Conservation (phyloP, 2,329 filamentous ascomycete genomes). For the Penicillium sumatraense region DNA sequence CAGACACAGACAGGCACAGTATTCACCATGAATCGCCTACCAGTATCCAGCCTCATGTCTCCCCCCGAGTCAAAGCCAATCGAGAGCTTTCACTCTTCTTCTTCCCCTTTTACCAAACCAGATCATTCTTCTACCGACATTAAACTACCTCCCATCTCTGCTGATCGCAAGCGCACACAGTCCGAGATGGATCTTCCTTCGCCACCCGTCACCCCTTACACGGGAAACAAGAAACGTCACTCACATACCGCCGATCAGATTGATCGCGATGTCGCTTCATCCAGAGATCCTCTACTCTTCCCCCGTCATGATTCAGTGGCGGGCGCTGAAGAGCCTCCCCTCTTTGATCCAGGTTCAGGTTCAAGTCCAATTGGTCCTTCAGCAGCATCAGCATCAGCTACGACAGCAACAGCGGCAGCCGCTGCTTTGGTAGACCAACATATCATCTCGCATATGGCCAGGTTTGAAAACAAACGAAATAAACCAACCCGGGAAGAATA, state of each 20-base stretch:
- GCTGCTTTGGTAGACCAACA: conserved; percentile 48
- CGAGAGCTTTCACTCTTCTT: conserved; percentile 48
- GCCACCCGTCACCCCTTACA: conserved; percentile 51
- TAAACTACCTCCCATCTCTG: conserved; percentile 47
- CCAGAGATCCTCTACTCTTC: conserved; percentile 49
- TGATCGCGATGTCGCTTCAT: conserved; percentile 35
- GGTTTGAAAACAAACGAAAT: conserved; percentile 46
- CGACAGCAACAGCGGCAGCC: conserved; percentile 35
- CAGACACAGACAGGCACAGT: no score
- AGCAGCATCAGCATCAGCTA: no score
- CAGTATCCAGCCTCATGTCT: conserved; percentile 52
- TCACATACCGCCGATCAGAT: conserved; percentile 39
- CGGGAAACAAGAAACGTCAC: conserved; percentile 45
- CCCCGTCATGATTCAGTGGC: conserved; percentile 41
- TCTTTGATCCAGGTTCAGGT: conserved; percentile 50
- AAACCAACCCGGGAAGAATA: conserved; percentile 52
- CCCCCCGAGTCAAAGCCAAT: conserved; percentile 55
- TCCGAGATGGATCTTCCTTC: conserved; percentile 51
- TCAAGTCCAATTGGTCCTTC: no score
- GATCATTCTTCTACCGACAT: conserved; percentile 36
- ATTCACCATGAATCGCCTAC: conserved; percentile 49
- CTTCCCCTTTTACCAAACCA: conserved; percentile 34
- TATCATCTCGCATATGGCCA: conserved; percentile 48
- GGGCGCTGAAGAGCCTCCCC: conserved; percentile 45
- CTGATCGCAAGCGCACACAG: conserved; percentile 46